phyloP scores from a whole-genome alignment of 768 basidiomycete species.

The Tulasnella sp. region DNA sequence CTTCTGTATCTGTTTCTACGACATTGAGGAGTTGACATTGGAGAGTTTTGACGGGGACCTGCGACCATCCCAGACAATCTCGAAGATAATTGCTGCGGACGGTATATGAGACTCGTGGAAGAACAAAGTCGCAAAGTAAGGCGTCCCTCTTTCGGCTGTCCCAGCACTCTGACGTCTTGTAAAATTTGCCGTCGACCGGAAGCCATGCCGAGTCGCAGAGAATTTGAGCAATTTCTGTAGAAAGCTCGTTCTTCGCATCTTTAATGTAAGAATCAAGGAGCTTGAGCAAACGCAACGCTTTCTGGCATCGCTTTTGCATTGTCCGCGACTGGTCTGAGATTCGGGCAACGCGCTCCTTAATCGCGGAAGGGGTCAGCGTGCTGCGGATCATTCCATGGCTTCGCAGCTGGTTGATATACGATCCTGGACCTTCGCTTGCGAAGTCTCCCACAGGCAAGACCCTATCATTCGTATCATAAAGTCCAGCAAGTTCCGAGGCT shows the following conservation, averaged over 20 bases:
- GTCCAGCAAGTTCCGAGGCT: background rate
- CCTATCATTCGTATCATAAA: background rate
- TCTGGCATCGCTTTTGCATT: background rate
- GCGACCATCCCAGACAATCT: background rate
- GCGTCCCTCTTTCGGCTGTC: background rate
- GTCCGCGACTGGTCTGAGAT: background rate
- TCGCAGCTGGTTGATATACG: constrained; percentile 13
- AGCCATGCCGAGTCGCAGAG: background rate
- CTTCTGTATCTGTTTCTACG: background rate
- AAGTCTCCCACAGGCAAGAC: background rate
- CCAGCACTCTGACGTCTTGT: background rate
- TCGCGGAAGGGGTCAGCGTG: background rate
- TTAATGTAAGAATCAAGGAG: background rate
- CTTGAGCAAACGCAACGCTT: background rate
- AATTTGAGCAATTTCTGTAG: constrained; percentile 51
- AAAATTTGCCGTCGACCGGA: background rate
- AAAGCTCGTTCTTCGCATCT: constrained; percentile 51
- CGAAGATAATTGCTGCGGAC: constrained; percentile 1
- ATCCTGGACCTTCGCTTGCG: background rate
- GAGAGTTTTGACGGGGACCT: background rate
- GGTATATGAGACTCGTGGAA: background rate
- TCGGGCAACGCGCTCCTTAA: background rate
- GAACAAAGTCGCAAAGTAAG: constrained; percentile 1
- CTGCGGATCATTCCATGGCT: background rate
- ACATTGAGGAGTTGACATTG: background rate